A percentile compares a stretch with the other conserved stretches of the same genome.
Conservation (phyloP, 257 asterid species). For the Nicotiana benthamiana region DNA sequence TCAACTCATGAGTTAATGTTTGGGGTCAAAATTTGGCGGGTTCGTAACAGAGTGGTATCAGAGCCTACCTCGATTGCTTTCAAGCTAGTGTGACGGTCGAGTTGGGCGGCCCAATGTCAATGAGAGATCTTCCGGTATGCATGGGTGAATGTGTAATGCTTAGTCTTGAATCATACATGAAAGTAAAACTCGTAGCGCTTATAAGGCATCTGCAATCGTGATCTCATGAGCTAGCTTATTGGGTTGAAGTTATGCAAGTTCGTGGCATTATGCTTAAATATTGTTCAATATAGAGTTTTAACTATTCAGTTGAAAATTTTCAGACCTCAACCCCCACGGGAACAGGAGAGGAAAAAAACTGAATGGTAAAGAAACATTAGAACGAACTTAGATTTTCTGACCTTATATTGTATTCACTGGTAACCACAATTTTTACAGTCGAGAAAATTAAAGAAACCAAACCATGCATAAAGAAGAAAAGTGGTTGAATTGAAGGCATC, state of each 20-base stretch:
- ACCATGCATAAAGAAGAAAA: too few relatives aligned
- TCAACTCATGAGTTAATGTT: not conserved
- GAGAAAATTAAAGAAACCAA: too few relatives aligned
- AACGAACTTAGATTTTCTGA: too few relatives aligned
- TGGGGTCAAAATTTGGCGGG: not conserved
- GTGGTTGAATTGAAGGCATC: too few relatives aligned
- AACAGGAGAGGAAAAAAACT: not conserved
- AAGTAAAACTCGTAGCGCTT: not conserved
- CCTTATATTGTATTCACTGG: too few relatives aligned
- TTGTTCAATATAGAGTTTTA: not conserved
- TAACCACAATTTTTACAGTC: too few relatives aligned
- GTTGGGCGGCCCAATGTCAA: not conserved
- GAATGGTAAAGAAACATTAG: too few relatives aligned
- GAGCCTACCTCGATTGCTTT: not conserved
- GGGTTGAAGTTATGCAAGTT: not conserved
- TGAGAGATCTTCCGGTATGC: not conserved
- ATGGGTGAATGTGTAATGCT: not conserved
- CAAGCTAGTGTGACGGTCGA: not conserved
- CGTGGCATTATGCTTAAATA: not conserved
- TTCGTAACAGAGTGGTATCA: not conserved
- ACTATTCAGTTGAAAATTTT: not conserved
- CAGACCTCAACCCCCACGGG: not conserved
- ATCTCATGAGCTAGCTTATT: not conserved
- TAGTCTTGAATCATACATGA: too few relatives aligned
- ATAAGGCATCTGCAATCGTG: not conserved